phyloP scores from a whole-genome alignment of 129 eudicot species.

The Gnaphalium uliginosum region DNA sequence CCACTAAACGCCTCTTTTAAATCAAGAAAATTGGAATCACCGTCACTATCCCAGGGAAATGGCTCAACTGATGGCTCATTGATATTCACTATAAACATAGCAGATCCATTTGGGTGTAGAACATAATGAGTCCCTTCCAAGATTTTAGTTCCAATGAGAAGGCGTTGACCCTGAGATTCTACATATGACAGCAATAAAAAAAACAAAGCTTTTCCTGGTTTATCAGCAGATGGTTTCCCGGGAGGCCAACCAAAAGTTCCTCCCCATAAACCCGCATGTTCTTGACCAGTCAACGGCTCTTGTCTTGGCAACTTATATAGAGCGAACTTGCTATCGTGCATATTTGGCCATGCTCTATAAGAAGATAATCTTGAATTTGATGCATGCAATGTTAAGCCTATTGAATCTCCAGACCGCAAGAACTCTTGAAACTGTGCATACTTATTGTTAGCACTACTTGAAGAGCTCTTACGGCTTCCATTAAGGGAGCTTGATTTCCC shows the following conservation, averaged over 20 bases:
- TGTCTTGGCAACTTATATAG: slow-evolving; percentile 74
- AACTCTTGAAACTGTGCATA: slow-evolving; percentile 78
- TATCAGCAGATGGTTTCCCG: slow-evolving; percentile 78
- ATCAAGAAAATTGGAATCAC: slow-evolving; percentile 47
- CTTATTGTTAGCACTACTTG: slow-evolving; percentile 51
- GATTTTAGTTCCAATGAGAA: slow-evolving; percentile 77
- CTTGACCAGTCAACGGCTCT: slow-evolving; percentile 44
- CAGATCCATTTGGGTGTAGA: slow-evolving; percentile 95
- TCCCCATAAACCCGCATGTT: slow-evolving; percentile 83
- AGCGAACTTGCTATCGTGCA: slow-evolving; percentile 80
- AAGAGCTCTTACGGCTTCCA: slow-evolving; percentile 42
- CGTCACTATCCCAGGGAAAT: slow-evolving; percentile 76
- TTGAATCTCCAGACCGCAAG: slow-evolving; percentile 66
- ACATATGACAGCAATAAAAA: slow-evolving; percentile 77
- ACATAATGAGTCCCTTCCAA: slow-evolving; percentile 95
- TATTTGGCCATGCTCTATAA: slow-evolving; percentile 86
- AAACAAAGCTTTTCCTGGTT: slow-evolving; percentile 90
- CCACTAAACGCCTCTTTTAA: slow-evolving; percentile 65
- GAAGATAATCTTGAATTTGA: slow-evolving; percentile 68
- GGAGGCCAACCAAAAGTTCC: slow-evolving; percentile 98
- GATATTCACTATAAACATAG: slow-evolving; percentile 82
- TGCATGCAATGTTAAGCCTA: slow-evolving; percentile 63
- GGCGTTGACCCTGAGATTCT: slow-evolving; percentile 60
- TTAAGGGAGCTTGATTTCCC: slow-evolving; percentile 62
- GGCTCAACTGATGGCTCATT: slow-evolving; percentile 64